These are phyloP conservation scores for Trichothecium sympodiale DNA, from an alignment of 2,329 filamentous ascomycete genomes.

Conservation along the genomic window DNA sequence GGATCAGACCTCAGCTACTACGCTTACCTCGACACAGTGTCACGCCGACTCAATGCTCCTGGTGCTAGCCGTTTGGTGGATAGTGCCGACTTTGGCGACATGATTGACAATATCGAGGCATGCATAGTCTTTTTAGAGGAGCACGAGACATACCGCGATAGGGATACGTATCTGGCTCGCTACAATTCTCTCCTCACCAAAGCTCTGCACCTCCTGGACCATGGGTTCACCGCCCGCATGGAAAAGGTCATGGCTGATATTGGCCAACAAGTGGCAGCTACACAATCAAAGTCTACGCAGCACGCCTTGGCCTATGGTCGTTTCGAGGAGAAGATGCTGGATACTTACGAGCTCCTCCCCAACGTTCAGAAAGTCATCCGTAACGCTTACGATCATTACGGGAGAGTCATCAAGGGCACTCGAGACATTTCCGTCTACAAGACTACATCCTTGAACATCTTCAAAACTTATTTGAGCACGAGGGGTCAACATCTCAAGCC, in stretches of 20 bases:
- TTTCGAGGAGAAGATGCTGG: slow-evolving; percentile 46
- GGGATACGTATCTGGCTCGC: slow-evolving; percentile 75
- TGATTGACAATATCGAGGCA: slow-evolving; percentile 76
- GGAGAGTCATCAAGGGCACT: slow-evolving; percentile 29
- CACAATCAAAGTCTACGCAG: slow-evolving; percentile 46
- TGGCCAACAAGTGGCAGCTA: slow-evolving; percentile 39
- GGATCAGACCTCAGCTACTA: slow-evolving; percentile 91
- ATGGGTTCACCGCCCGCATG: slow-evolving; percentile 40
- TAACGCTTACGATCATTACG: slow-evolving; percentile 40
- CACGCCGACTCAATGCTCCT: slow-evolving; percentile 80
- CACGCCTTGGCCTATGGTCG: slow-evolving; percentile 50
- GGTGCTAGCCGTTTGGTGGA: slow-evolving; percentile 80
- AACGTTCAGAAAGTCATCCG: slow-evolving; percentile 43
- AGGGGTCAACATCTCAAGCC: slow-evolving; percentile 42
- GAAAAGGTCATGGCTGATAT: slow-evolving; percentile 45
- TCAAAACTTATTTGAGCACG: slow-evolving; percentile 40
- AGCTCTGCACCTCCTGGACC: slow-evolving; percentile 49
- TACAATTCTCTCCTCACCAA: slow-evolving; percentile 72
- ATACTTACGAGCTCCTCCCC: slow-evolving; percentile 43
- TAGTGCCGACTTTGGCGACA: slow-evolving; percentile 74
- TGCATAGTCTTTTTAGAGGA: slow-evolving; percentile 88
- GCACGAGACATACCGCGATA: slow-evolving; percentile 79
- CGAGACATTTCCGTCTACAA: slow-evolving; percentile 40
- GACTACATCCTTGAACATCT: slow-evolving; percentile 42
- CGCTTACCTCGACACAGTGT: slow-evolving; percentile 83